Conservation (phyloP, 2,329 filamentous ascomycete genomes). For the Colletotrichum lentis region DNA sequence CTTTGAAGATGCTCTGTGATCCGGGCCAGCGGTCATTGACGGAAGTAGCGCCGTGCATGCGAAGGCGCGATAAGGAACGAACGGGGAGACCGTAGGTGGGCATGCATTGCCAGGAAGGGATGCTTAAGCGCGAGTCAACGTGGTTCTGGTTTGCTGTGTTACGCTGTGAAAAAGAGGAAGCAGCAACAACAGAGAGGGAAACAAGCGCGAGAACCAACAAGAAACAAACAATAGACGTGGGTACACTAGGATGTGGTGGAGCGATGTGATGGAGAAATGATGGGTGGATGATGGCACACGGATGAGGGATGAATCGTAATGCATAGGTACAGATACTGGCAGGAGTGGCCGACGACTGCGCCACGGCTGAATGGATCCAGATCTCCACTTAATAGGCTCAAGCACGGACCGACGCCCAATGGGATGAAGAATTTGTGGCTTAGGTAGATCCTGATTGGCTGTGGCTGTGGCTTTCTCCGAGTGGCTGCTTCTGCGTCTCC, state of each 20-base stretch:
- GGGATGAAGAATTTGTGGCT: neutral
- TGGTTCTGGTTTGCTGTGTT: slow-evolving; percentile 32
- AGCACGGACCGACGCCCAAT: slow-evolving; percentile 9
- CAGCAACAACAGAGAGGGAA: neutral
- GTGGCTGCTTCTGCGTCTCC: slow-evolving; percentile 11
- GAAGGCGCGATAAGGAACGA: neutral
- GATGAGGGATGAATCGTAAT: neutral
- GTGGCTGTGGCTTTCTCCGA: slow-evolving; percentile 22
- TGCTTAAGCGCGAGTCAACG: slow-evolving; percentile 4
- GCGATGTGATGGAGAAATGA: neutral
- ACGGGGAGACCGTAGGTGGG: slow-evolving; percentile 13
- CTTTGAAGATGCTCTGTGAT: slow-evolving; percentile 8
- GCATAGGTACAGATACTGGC: neutral
- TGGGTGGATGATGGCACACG: neutral
- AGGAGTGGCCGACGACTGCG: slow-evolving; percentile 9
- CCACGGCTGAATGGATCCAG: neutral
- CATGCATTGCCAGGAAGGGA: neutral
- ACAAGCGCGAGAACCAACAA: neutral
- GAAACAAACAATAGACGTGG: neutral
- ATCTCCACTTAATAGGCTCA: slow-evolving; percentile 18
- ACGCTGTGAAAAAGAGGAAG: slow-evolving; percentile 3
- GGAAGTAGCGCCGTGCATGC: slow-evolving; percentile 1
- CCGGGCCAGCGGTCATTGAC: neutral
- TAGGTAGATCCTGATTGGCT: slow-evolving; percentile 4
- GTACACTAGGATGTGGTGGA: neutral